Conservation (phyloP, 2,329 filamentous ascomycete species). For the Ilyonectria robusta region DNA sequence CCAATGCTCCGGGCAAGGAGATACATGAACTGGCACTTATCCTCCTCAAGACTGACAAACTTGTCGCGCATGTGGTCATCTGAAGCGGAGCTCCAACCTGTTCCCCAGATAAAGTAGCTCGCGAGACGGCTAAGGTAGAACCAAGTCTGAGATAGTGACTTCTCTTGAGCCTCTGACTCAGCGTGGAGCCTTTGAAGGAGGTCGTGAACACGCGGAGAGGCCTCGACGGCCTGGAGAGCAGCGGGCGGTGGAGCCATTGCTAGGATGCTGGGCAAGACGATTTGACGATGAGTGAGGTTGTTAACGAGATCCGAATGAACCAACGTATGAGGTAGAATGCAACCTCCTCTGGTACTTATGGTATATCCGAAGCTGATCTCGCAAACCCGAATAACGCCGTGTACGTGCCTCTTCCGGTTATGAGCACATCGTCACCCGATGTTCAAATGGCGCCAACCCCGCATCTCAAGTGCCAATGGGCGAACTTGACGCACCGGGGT, state of each 20-base stretch:
- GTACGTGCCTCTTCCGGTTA: not conserved
- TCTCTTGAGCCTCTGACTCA: conserved; percentile 47
- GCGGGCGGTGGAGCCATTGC: conserved; percentile 39
- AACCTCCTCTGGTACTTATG: not conserved
- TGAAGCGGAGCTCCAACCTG: conserved; percentile 37
- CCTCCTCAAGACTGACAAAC: conserved; percentile 71
- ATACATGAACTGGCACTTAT: conserved; percentile 72
- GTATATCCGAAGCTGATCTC: conserved; percentile 37
- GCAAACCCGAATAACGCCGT: conserved; percentile 13
- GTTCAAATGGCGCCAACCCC: not conserved
- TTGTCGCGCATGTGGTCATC: conserved; percentile 66
- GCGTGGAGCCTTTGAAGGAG: conserved; percentile 47
- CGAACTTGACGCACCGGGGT: not conserved
- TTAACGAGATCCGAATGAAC: not conserved
- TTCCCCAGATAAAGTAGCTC: conserved; percentile 44
- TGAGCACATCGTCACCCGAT: not conserved
- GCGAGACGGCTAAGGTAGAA: conserved; percentile 46
- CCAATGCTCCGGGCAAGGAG: conserved; percentile 64
- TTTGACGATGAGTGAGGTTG: not conserved
- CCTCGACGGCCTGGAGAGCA: conserved; percentile 42
- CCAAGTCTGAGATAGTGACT: conserved; percentile 41
- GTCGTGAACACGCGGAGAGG: conserved; percentile 44
- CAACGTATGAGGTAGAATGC: not conserved
- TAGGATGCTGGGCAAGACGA: not conserved
- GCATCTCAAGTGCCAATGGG: not conserved